Percentiles rank a stretch among this genome's conserved stretches.
These are phyloP conservation scores for Gyromitra esculenta DNA, from an alignment of 2,329 filamentous ascomycete genomes.

Conservation along the genomic window DNA sequence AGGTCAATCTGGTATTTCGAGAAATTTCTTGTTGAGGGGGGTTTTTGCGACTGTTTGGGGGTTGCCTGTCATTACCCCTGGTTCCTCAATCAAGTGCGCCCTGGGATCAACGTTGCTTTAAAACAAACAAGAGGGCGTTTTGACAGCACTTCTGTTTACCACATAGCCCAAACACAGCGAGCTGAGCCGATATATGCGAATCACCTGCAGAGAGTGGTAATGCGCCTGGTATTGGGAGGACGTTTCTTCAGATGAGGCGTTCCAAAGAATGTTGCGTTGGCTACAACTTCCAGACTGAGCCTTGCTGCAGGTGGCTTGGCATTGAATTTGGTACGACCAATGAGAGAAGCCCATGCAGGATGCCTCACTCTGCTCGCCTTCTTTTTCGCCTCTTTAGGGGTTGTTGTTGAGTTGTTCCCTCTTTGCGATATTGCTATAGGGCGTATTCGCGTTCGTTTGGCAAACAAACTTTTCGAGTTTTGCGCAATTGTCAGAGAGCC, in stretches of 20 bases:
- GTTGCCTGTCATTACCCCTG: not conserved
- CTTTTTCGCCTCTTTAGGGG: slow-evolving; percentile 24
- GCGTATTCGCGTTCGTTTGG: slow-evolving; percentile 16
- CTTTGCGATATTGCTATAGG: not conserved
- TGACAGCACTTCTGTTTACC: not conserved
- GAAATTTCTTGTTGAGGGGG: not conserved
- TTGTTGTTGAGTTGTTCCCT: not conserved
- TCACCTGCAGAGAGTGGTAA: not conserved
- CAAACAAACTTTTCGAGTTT: not conserved
- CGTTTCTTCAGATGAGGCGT: slow-evolving; percentile 24
- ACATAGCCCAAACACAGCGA: not conserved
- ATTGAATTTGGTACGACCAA: not conserved
- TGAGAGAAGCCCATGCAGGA: not conserved
- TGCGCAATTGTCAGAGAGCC: not conserved
- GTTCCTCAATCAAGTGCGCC: not conserved
- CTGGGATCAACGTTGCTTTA: slow-evolving; percentile 3
- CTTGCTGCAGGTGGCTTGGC: not conserved
- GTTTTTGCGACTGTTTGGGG: not conserved
- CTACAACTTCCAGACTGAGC: slow-evolving; percentile 11
- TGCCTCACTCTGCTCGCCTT: slow-evolving; percentile 14
- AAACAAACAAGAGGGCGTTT: not conserved
- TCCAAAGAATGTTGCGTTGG: slow-evolving; percentile 5
- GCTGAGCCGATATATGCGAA: not conserved
- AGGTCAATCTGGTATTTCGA: not conserved
- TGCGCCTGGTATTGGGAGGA: not conserved